phyloP scores from a whole-genome alignment of 2,329 filamentous ascomycete species.

The Zymoseptoria brevis region DNA sequence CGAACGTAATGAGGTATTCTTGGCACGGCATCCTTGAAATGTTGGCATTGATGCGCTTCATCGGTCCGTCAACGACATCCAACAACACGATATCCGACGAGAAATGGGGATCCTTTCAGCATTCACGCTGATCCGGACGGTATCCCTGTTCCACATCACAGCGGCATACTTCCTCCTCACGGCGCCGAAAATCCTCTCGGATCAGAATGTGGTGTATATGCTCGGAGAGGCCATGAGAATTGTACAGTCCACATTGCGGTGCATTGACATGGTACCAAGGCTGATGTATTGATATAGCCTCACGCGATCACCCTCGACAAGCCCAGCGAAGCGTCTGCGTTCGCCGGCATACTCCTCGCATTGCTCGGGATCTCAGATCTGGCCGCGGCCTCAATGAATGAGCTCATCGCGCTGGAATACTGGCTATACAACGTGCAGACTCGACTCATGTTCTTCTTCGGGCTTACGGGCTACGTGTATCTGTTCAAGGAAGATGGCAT shows the following conservation, averaged over 20 bases:
- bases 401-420: constrained; percentile 37
- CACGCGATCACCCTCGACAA: constrained; percentile 59
- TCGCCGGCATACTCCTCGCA: constrained; percentile 62
- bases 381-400: constrained; percentile 38
- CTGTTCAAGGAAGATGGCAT: constrained; percentile 49
- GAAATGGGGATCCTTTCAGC: constrained; percentile 74
- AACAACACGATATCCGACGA: neutral
- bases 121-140: constrained; percentile 68
- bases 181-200: constrained; percentile 61
- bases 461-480: constrained; percentile 57
- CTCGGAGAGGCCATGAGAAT: constrained; percentile 78
- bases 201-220: constrained; percentile 73
- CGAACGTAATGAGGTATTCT: neutral
- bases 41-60: neutral
- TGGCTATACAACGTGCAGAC: constrained; percentile 51
- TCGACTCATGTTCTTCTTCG: constrained; percentile 57
- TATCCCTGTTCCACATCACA: constrained; percentile 78
- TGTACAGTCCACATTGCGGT: constrained; percentile 41
- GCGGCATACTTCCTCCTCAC: constrained; percentile 77
- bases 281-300: constrained; percentile 40
- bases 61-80: neutral
- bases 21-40: neutral
- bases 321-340: constrained; percentile 59
- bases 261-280: neutral
- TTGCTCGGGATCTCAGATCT: constrained; percentile 46